phyloP scores from a whole-genome alignment of 2,329 filamentous ascomycete genomes.

The Biscogniauxia mediterranea region DNA sequence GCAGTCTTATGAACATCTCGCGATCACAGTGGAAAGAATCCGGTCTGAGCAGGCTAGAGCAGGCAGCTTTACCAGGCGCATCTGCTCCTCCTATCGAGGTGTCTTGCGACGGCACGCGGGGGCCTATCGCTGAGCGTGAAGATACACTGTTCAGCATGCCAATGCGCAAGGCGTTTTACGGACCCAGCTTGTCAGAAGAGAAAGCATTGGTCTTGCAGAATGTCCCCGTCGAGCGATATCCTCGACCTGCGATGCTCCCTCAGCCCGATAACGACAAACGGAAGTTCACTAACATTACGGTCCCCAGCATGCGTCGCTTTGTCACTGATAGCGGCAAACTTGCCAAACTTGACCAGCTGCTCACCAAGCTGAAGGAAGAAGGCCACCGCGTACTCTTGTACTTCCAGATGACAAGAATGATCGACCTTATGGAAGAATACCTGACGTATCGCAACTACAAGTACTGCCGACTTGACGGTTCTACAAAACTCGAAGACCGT shows the following conservation, averaged over 20 bases:
- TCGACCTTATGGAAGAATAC: constrained; percentile 98
- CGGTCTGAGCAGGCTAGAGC: constrained; percentile 76
- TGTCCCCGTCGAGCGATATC: constrained; percentile 63
- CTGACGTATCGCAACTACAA: constrained; percentile 99
- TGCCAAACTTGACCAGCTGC: constrained; percentile 81
- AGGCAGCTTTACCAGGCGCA: constrained; percentile 73
- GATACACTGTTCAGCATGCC: constrained; percentile 74
- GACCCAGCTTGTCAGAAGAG: constrained; percentile 63
- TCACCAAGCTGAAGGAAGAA: constrained; percentile 86
- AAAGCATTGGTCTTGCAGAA: constrained; percentile 71
- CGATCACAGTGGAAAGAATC: constrained; percentile 62
- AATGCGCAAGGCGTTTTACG: constrained; percentile 74
- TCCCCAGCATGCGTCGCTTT: constrained; percentile 95
- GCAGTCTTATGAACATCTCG: constrained; percentile 76
- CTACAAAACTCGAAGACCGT: constrained; percentile 94
- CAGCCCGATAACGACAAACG: constrained; percentile 76
- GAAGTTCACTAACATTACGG: constrained; percentile 84
- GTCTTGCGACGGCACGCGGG: constrained; percentile 66
- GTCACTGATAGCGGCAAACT: constrained; percentile 98
- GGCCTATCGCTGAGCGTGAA: constrained; percentile 62
- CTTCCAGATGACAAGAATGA: constrained; percentile 99
- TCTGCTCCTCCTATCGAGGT: constrained; percentile 85
- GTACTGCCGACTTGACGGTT: constrained; percentile 94
- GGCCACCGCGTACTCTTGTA: constrained; percentile 93
- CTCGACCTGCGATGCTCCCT: constrained; percentile 67